phyloP scores from a whole-genome alignment of 371 early-diverging fungal species.

The Parasitella parasitica region DNA sequence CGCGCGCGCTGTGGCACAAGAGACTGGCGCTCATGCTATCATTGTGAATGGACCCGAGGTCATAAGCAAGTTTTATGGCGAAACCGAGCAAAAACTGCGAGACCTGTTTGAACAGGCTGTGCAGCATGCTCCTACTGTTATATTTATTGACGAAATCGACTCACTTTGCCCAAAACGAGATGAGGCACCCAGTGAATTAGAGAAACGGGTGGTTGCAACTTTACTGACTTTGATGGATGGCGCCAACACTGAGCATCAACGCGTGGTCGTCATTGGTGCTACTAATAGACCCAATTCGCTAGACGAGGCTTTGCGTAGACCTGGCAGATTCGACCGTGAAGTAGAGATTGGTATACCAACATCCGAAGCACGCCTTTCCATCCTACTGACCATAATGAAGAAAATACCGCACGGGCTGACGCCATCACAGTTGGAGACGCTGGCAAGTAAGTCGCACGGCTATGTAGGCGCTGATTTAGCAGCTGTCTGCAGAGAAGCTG shows the following conservation, averaged over 20 bases:
- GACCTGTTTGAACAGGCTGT: slow-evolving; percentile 82
- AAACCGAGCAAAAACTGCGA: slow-evolving; percentile 90
- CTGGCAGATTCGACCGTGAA: slow-evolving; percentile 97
- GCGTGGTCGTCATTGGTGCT: slow-evolving; percentile 91
- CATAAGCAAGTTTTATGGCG: slow-evolving; percentile 94
- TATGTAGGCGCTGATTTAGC: slow-evolving; percentile 98
- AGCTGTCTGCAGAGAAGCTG: slow-evolving; percentile 87
- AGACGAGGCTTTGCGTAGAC: slow-evolving; percentile 96
- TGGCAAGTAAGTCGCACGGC: slow-evolving; percentile 84
- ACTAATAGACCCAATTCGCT: slow-evolving; percentile 96
- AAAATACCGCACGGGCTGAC: slow-evolving; percentile 72
- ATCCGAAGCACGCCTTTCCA: slow-evolving; percentile 68
- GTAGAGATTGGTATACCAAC: slow-evolving; percentile 94
- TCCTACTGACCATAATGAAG: slow-evolving; percentile 71
- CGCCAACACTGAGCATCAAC: slow-evolving; percentile 26
- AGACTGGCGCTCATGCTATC: slow-evolving; percentile 80
- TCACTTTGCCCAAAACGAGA: slow-evolving; percentile 93
- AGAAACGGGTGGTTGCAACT: slow-evolving; percentile 95
- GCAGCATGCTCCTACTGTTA: slow-evolving; percentile 84
- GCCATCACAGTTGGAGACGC: slow-evolving; percentile 46
- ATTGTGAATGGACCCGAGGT: slow-evolving; percentile 96
- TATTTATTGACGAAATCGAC: slow-evolving; percentile 99
- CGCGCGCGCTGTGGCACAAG: slow-evolving; percentile 87
- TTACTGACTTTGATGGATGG: slow-evolving; percentile 98
- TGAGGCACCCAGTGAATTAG: slow-evolving; percentile 71